Evolutionary conservation across 495 filamentous ascomycete genomes (phyloP), one percentile per base, ranked within the genome.

Genomic region (Penicillium daleae): DNA sequence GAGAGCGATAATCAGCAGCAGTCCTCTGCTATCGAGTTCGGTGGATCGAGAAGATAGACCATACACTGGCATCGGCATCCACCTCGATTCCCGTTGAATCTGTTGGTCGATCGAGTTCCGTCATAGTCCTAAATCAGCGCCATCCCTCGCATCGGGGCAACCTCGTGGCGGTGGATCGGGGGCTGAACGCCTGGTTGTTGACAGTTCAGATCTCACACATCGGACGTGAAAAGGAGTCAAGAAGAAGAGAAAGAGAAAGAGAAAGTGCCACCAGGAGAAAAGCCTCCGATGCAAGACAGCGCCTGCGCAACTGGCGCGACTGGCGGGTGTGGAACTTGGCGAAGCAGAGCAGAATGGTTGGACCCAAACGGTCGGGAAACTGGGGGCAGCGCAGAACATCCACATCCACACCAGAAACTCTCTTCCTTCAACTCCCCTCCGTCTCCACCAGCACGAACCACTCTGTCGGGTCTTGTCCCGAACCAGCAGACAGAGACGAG

Each of bases 61-160:
- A 53, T 52, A 67, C 65, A 33, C 57, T 61, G 40, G 54, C 52
- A 58, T 63, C 54, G 26, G 57, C 17, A 54, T 67, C 65, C 15
- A 67, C 57, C 46, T 67, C 60, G 15, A 67, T 67, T 21, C 37
- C 56, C 9, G 17, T 21, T 22, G 56, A 33, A n/a, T 10, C n/a
- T n/a, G 40, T 22, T 21, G 27, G 56, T 22, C 22, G 17, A 24
- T 33, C 26, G n/a, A n/a, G 26, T 1, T 46, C 27, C 2, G 40
- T n/a, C 56, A 58, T 58, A 7, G 54, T 44, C 24, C 19, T 29
- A 21, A 56, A 40, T 40, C 22, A 7, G 8, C 37, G 13, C 29
- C 29, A 22, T 9, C 32, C 6, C 24, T 37, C 21, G 26, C 26
- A 42, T 44, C 21, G 42, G 37, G 13, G 33, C 7, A 7, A 1